phyloP scores from a whole-genome alignment of 2,329 filamentous ascomycete genomes.

The Diplocarpon mali region DNA sequence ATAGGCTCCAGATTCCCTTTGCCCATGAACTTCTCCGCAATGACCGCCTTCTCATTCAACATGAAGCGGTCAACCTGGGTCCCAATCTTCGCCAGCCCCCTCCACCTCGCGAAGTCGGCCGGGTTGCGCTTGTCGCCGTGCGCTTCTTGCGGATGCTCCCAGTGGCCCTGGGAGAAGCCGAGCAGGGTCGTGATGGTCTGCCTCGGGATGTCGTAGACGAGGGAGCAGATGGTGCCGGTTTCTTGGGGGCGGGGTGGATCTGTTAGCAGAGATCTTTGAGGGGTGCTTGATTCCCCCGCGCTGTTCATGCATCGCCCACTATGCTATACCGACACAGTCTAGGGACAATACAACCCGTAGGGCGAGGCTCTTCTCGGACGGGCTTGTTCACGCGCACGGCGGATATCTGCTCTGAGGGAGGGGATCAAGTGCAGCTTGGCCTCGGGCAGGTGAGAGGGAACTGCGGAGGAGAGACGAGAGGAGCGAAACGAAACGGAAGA shows the following conservation, averaged over 20 bases:
- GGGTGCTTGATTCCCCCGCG: too few relatives aligned
- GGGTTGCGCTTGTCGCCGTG: slow-evolving; percentile 9
- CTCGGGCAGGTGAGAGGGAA: too few relatives aligned
- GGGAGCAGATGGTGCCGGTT: slow-evolving; percentile 44
- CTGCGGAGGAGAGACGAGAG: not conserved
- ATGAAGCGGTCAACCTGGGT: slow-evolving; percentile 39
- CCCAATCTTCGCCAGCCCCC: slow-evolving; percentile 36
- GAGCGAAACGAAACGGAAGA: not conserved
- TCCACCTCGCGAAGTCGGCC: slow-evolving; percentile 41
- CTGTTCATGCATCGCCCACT: too few relatives aligned
- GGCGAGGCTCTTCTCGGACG: too few relatives aligned
- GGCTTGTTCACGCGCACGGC: too few relatives aligned
- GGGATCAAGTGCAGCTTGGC: too few relatives aligned
- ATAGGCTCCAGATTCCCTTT: slow-evolving; percentile 37
- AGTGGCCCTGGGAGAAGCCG: slow-evolving; percentile 44
- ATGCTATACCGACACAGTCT: too few relatives aligned
- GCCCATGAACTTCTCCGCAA: slow-evolving; percentile 39
- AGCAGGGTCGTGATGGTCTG: slow-evolving; percentile 40
- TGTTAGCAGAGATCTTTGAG: too few relatives aligned
- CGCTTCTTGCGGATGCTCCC: slow-evolving; percentile 39
- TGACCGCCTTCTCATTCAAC: slow-evolving; percentile 42
- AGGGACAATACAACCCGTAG: too few relatives aligned
- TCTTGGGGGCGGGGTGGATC: slow-evolving; percentile 25
- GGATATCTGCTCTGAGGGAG: too few relatives aligned
- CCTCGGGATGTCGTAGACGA: slow-evolving; percentile 43